Base-by-base conservation (phyloP, 1,139 yeast species). In the Blastobotrys raffinosifermentans region DNA sequence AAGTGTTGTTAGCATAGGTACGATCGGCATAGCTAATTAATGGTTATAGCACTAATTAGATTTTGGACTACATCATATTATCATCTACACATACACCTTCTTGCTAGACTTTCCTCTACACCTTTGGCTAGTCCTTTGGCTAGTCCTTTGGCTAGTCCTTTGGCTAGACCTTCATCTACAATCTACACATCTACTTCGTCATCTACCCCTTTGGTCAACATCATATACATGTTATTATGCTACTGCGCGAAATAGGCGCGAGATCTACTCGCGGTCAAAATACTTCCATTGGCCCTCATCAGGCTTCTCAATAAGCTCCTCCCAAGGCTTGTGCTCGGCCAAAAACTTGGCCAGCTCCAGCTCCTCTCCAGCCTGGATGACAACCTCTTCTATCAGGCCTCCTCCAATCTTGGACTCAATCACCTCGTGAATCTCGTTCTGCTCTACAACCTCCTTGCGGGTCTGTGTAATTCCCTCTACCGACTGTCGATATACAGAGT, bases 341-440 rank as follows among this genome's bases (percentile, higher is more conserved):
- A 86, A 67, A 58, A 78, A 74, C 53, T 75, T 67, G 38, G 85
- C 80, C 58, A 86, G 70, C 36, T 68, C 72, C 51, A 76, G 73
- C 64, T 86, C 95, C 44, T 84, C 94, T 50, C 80, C 75, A 11
- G 95, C 95, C 65, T 85, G 94, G 44, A 83, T 69, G 41, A 85
- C 61, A 40, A 85, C 65, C 66, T 85, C 95, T 64, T 85, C 95
- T 48, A 85, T 80, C 50, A 85, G 73, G 2, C 95, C 95, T 48
- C 80, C 76, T 14, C 94, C 94, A 48, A 85, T 80, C 58, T 77
- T 67, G 46, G 67, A 64, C 65, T 85, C 95, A 53, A 85, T 82
- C 50, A 70, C 74, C 55, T 75, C 83, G 33, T 72, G 66, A 43
- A 78, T 75, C 49, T 79, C 86, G 45, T 74, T 72, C 26, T 63